Percentiles rank a stretch among this genome's conserved stretches.
Conservation (phyloP, 1,284 basidiomycete genomes). For the Heterobasidion occidentale region DNA sequence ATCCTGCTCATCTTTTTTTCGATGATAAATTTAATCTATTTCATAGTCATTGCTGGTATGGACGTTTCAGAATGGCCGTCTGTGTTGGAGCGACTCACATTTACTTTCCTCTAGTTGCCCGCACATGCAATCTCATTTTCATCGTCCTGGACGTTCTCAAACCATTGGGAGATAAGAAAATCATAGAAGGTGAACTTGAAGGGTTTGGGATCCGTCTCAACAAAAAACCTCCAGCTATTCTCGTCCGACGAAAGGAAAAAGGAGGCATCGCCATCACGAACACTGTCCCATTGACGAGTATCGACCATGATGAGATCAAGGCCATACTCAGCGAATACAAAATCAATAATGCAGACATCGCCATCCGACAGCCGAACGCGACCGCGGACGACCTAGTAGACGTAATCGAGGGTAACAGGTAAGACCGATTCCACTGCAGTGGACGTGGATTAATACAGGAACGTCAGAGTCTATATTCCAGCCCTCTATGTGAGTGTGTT, state of each 20-base stretch:
- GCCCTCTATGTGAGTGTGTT: constrained; percentile 70
- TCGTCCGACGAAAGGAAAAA: constrained; percentile 89
- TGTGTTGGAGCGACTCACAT: constrained; percentile 2
- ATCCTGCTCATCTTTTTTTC: not conserved
- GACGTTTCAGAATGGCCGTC: not conserved
- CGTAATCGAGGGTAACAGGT: constrained; percentile 90
- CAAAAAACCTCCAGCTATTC: constrained; percentile 89
- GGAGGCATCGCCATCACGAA: constrained; percentile 93
- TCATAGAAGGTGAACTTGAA: constrained; percentile 91
- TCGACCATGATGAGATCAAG: constrained; percentile 94
- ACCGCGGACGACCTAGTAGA: constrained; percentile 98
- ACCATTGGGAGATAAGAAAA: constrained; percentile 89
- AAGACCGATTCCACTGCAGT: not conserved
- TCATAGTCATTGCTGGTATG: constrained; percentile 75
- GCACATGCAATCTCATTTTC: constrained; percentile 98
- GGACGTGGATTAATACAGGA: constrained; percentile 1
- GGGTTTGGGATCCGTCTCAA: constrained; percentile 96
- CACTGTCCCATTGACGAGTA: constrained; percentile 94
- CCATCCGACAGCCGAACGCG: constrained; percentile 89
- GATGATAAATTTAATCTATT: constrained; percentile 2
- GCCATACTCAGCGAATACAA: constrained; percentile 94
- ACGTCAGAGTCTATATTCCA: constrained; percentile 84
- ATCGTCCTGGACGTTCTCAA: constrained; percentile 98
- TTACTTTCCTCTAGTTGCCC: constrained; percentile 56
- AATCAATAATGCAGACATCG: constrained; percentile 85